Evolutionary conservation across 2,329 filamentous ascomycete genomes (phyloP).

Genomic region (Fusarium drepaniforme): DNA sequence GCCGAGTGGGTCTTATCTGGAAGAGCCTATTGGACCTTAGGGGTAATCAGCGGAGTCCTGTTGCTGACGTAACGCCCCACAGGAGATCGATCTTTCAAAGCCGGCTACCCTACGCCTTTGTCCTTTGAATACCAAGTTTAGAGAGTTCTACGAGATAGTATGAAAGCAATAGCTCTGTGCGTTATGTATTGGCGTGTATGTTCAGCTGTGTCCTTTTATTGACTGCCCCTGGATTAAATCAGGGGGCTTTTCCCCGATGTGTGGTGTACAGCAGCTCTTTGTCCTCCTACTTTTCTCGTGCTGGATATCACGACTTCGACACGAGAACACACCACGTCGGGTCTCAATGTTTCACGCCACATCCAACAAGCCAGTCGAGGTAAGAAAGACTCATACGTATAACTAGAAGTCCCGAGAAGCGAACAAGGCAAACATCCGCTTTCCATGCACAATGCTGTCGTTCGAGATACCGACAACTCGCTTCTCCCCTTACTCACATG

Average conservation of each 20-base stretch:
- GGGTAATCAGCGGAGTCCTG: neutral
- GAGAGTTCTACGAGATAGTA: neutral
- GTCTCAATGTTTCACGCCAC: neutral
- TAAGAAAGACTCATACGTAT: too few relatives aligned
- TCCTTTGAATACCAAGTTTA: neutral
- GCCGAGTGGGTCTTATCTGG: neutral
- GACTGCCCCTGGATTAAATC: neutral
- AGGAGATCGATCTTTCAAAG: neutral
- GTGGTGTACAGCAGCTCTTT: neutral
- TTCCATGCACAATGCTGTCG: neutral
- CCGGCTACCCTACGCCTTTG: neutral
- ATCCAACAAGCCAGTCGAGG: neutral
- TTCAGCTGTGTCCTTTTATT: neutral
- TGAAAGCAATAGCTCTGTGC: neutral
- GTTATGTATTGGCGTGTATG: neutral
- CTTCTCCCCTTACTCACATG: neutral
- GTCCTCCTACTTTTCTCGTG: neutral
- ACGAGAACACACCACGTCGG: neutral
- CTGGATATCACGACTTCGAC: neutral
- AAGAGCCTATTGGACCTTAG: slow-evolving; percentile 1
- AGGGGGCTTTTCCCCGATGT: neutral
- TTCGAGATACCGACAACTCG: neutral
- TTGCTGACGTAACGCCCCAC: slow-evolving; percentile 2
- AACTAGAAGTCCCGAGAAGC: neutral
- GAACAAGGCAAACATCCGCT: neutral